A percentile compares a stretch with the other conserved stretches of the same genome.
phyloP scores from a whole-genome alignment of 2,329 filamentous ascomycete species.

The Aspergillus pseudotamarii region DNA sequence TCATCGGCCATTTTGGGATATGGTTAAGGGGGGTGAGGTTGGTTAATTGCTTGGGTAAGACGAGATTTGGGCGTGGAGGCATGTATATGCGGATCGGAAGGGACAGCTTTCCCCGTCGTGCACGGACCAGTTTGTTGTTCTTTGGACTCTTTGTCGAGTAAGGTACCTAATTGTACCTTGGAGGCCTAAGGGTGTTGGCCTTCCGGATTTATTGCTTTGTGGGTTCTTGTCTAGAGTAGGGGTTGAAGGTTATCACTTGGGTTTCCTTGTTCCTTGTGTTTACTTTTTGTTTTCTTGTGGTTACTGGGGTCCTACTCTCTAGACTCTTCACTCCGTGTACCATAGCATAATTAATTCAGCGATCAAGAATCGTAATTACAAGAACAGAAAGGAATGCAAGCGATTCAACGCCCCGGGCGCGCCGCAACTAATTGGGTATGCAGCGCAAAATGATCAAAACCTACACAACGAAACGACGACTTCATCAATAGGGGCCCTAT shows the following conservation, averaged over 20 bases:
- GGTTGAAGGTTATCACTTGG: not conserved
- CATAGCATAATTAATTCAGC: not conserved
- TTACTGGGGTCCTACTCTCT: not conserved
- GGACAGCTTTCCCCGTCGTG: slow-evolving; percentile 25
- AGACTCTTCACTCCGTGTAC: not conserved
- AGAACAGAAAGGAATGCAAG: slow-evolving; percentile 9
- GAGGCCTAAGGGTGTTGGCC: not conserved
- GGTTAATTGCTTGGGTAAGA: not conserved
- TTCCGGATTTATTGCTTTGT: not conserved
- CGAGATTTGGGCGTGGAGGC: too few species aligned
- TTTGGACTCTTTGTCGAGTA: not conserved
- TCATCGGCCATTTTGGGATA: slow-evolving; percentile 71
- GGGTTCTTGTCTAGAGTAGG: too few species aligned
- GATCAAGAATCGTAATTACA: slow-evolving; percentile 3
- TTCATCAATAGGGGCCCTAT: slow-evolving; percentile 16
- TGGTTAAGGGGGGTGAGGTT: not conserved
- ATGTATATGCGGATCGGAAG: slow-evolving; percentile 5
- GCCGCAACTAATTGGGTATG: slow-evolving; percentile 33
- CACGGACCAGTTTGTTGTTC: slow-evolving; percentile 18
- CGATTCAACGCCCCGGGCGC: slow-evolving; percentile 41
- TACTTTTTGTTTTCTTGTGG: not conserved
- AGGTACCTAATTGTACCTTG: not conserved
- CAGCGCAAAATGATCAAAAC: slow-evolving; percentile 12
- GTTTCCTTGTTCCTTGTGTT: slow-evolving; percentile 20
- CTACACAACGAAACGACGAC: slow-evolving; percentile 1